Evolutionary conservation across 108 stramenopile genomes (phyloP), one percentile per base, ranked within the genome.

Genomic region (Nitzschia inconspicua): DNA sequence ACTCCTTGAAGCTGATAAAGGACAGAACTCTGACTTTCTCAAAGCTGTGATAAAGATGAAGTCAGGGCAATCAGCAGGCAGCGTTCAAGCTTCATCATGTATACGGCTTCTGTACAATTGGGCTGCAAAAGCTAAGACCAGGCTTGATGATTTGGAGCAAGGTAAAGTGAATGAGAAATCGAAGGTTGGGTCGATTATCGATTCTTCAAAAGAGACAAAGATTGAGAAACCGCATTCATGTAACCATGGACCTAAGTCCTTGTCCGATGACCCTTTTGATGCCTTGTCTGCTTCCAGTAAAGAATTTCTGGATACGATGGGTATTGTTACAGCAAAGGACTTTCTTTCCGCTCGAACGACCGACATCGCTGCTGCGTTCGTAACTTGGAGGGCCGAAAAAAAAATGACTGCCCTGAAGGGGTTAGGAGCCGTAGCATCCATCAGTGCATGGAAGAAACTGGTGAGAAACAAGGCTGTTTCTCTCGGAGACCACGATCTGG

Each of bases 361-460:
- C 3, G 42, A 64, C 24, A 51, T 82, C 19, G 76, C 75, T n/a
- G 44, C 53, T 23, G 56, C 48, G n/a, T 76, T 76, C 40, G 47
- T 75, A 11, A 47, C 48, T 19, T 82, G 60, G 61, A 44, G 76
- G 20, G 60, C 14, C 46, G 39, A 47, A 16, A 43, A 39, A 9
- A 31, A 57, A 5, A 73, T 80, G 72, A 26, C 67, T n/a, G 60
- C 34, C 9, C 37, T 82, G 27, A 82, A 78, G 35, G 81, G 81
- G 8, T 36, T 63, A n/a, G 81, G 81, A 4, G 58, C 76, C 8
- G 77, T 78, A 29, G 75, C 81, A 19, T 70, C 72, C 1, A 64
- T 78, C 19, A 70, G 63, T 55, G 76, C 76, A 29, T 81, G 80
- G 80, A 81, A 81, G 36, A 72, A 67, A 4, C 43, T 70, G 19